A percentile compares a stretch with the other conserved stretches of the same genome.
Conservation (phyloP, 2,329 filamentous ascomycete species). For the Fusarium tricinctum region DNA sequence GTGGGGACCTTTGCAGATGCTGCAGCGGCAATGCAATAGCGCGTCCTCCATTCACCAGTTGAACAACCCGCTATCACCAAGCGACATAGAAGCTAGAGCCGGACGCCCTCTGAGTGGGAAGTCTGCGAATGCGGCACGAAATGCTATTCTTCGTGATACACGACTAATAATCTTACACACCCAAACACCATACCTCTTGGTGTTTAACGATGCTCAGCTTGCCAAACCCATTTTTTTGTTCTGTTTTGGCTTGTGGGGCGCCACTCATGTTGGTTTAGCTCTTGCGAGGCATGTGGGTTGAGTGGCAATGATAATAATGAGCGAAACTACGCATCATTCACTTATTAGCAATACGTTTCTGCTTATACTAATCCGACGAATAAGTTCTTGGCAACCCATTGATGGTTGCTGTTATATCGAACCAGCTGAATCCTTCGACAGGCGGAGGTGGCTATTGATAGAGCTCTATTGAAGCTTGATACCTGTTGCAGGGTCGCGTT, state of each 20-base stretch:
- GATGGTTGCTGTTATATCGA: conserved; percentile 20
- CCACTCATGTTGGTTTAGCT: conserved; percentile 15
- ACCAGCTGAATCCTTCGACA: conserved; percentile 4
- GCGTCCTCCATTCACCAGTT: conserved; percentile 3
- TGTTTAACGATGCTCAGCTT: conserved; percentile 19
- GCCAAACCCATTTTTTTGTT: conserved; percentile 4
- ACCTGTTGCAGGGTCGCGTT: conserved; percentile 22
- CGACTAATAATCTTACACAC: conserved; percentile 13
- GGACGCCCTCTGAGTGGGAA: conserved; percentile 1
- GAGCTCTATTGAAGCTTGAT: conserved; percentile 19
- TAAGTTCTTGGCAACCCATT: conserved; percentile 9
- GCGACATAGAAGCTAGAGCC: conserved; percentile 8
- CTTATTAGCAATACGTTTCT: conserved; percentile 15
- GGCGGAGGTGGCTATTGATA: conserved; percentile 17
- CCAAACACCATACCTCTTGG: conserved; percentile 19
- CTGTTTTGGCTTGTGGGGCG: conserved; percentile 8
- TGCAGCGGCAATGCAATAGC: conserved; percentile 64
- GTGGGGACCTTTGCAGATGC: conserved; percentile 74
- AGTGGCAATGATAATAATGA: conserved; percentile 36
- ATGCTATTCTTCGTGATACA: conserved; percentile 16
- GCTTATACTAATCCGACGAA: conserved; percentile 35
- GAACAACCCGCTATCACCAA: background rate
- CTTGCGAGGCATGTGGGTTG: conserved; percentile 16
- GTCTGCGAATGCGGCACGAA: conserved; percentile 21
- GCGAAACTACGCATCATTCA: conserved; percentile 21